phyloP scores from a whole-genome alignment of 495 filamentous ascomycete genomes.

The Aspergillus hancockii region DNA sequence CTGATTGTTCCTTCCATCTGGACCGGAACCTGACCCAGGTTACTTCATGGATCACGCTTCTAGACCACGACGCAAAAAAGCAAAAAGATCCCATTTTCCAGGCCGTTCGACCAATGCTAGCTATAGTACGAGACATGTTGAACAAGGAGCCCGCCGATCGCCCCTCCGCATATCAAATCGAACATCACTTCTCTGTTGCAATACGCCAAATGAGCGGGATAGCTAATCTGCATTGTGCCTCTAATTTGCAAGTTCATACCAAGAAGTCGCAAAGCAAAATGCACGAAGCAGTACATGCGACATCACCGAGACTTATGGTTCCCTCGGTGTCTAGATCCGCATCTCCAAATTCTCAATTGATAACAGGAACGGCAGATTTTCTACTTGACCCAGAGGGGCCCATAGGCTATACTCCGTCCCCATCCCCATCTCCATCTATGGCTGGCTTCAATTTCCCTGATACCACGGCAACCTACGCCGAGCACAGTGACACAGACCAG shows the following conservation, averaged over 20 bases:
- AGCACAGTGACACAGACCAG: slow-evolving; percentile 9
- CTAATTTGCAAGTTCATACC: slow-evolving; percentile 10
- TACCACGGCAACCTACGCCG: background rate
- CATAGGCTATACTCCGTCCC: background rate
- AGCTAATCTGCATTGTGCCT: slow-evolving; percentile 23
- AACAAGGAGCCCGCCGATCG: slow-evolving; percentile 37
- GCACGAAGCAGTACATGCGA: background rate
- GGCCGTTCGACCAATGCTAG: slow-evolving; percentile 42
- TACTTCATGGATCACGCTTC: slow-evolving; percentile 70
- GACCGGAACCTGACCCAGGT: slow-evolving; percentile 71
- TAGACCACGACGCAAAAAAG: slow-evolving; percentile 68
- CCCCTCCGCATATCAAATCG: slow-evolving; percentile 38
- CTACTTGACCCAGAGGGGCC: background rate
- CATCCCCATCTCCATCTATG: slow-evolving; percentile 6
- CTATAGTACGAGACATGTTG: slow-evolving; percentile 47
- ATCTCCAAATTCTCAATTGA: background rate
- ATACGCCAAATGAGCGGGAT: slow-evolving; percentile 23
- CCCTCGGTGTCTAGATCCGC: slow-evolving; percentile 1
- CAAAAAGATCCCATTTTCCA: slow-evolving; percentile 51
- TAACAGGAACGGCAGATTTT: background rate
- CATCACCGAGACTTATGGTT: background rate
- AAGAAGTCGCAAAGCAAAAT: background rate
- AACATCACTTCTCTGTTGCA: slow-evolving; percentile 22
- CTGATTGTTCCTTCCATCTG: slow-evolving; percentile 79
- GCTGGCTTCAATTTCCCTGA: slow-evolving; percentile 7